Percentiles rank a stretch among this genome's conserved stretches.
Conservation (phyloP, 2,329 filamentous ascomycete genomes). For the Diaporthe vaccinii region DNA sequence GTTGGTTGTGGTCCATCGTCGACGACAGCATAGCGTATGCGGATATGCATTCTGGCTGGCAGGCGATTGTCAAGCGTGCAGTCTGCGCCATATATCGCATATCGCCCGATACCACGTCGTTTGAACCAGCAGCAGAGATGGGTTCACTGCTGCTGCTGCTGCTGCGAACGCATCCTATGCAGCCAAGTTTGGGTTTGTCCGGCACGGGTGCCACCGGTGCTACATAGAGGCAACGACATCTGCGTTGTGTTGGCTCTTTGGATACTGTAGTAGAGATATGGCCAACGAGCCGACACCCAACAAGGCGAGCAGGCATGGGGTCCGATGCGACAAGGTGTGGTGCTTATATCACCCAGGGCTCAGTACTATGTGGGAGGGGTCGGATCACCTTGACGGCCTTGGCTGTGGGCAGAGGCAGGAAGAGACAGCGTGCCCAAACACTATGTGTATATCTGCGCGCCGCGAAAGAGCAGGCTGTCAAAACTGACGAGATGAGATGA, state of each 20-base stretch:
- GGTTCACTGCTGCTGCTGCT: not conserved
- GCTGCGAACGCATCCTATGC: not conserved
- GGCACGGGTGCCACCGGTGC: not conserved
- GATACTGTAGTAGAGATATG: not conserved
- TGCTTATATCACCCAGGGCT: not conserved
- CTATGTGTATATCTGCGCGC: not conserved
- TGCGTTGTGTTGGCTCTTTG: not conserved
- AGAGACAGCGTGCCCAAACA: not conserved
- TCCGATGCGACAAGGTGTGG: not conserved
- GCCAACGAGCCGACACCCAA: not conserved
- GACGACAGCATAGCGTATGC: not conserved
- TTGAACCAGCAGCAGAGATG: not conserved
- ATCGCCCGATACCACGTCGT: not conserved
- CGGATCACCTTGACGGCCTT: not conserved
- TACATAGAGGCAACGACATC: not conserved
- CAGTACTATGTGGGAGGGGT: not conserved
- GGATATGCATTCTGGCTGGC: not conserved
- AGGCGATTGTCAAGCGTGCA: not conserved
- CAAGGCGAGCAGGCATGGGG: not conserved
- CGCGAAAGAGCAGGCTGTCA: conserved; percentile 14
- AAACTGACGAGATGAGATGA: conserved; percentile 22
- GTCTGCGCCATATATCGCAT: too few species aligned
- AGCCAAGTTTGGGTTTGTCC: not conserved
- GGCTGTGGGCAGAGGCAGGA: not conserved
- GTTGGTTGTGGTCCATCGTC: conserved; percentile 2